Evolutionary conservation across 140 eudicot genomes (phyloP).

Genomic region (Senecio squalidus): DNA sequence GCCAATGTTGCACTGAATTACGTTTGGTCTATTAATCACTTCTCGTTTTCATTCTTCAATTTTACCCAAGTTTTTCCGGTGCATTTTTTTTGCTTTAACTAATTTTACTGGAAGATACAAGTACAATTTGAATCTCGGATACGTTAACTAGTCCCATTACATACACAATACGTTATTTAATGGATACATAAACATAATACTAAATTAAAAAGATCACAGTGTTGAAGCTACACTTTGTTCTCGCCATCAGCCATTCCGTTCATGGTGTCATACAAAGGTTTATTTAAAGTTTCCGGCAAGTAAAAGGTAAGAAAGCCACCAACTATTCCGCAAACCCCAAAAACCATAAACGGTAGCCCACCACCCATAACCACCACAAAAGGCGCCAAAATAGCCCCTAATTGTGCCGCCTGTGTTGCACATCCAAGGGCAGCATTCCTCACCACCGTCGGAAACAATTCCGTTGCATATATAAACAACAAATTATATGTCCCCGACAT

Average conservation of each 20-base stretch:
- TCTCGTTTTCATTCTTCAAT: too few relatives aligned
- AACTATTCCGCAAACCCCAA: conserved; percentile 67
- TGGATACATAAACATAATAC: background rate
- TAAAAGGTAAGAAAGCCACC: conserved; percentile 71
- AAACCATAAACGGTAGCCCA: conserved; percentile 64
- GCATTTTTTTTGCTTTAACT: too few relatives aligned
- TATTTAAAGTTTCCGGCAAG: conserved; percentile 77
- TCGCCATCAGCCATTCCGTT: conserved; percentile 75
- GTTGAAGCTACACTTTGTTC: conserved; percentile 13
- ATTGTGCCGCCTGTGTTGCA: conserved; percentile 80
- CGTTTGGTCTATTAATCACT: too few relatives aligned
- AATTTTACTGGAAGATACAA: too few relatives aligned
- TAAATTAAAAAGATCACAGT: background rate
- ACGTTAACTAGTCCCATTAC: background rate
- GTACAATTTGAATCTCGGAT: background rate
- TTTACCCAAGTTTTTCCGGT: too few relatives aligned
- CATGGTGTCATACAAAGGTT: conserved; percentile 83
- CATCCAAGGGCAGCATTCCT: conserved; percentile 98
- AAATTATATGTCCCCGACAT: conserved; percentile 93
- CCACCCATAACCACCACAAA: conserved; percentile 83
- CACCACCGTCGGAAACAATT: conserved; percentile 95
- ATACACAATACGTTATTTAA: background rate
- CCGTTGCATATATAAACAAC: conserved; percentile 77
- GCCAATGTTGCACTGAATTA: too few relatives aligned
- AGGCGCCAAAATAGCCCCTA: conserved; percentile 86